Conservation (phyloP, 192 early-diverging fungal species). For the Pilobolus umbonatus region DNA sequence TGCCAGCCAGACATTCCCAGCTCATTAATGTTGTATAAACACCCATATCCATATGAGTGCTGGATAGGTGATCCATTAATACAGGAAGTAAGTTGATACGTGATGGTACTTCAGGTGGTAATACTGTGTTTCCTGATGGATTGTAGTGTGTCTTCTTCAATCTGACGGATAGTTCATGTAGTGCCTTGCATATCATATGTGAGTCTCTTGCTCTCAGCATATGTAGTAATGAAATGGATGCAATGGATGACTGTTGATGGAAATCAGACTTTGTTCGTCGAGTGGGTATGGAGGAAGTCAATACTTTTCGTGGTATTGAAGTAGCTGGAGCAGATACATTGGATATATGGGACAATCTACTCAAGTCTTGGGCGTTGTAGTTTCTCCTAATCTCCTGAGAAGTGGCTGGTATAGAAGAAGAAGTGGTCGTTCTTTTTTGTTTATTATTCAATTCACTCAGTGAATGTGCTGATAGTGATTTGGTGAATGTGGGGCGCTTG, state of each 20-base stretch:
- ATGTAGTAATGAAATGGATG: neutral
- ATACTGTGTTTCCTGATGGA: neutral
- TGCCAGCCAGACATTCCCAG: constrained; percentile 24
- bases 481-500: neutral
- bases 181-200: neutral
- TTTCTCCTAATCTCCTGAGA: too few relatives aligned
- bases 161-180: neutral
- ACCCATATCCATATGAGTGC: neutral
- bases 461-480: neutral
- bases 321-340: neutral
- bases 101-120: constrained; percentile 14
- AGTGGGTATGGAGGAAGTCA: neutral
- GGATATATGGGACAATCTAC: neutral
- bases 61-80: constrained; percentile 3
- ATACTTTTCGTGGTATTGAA: neutral
- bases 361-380: too few relatives aligned
- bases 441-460: too few relatives aligned
- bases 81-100: constrained; percentile 4
- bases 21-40: constrained; percentile 15
- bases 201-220: neutral
- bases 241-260: neutral
- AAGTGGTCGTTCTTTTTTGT: too few relatives aligned
- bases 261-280: constrained; percentile 1
- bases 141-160: neutral
- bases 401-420: too few relatives aligned